These are phyloP conservation scores for Nepenthes gracilis DNA, from an alignment of 148 eudicot genomes.

Conservation along the genomic window DNA sequence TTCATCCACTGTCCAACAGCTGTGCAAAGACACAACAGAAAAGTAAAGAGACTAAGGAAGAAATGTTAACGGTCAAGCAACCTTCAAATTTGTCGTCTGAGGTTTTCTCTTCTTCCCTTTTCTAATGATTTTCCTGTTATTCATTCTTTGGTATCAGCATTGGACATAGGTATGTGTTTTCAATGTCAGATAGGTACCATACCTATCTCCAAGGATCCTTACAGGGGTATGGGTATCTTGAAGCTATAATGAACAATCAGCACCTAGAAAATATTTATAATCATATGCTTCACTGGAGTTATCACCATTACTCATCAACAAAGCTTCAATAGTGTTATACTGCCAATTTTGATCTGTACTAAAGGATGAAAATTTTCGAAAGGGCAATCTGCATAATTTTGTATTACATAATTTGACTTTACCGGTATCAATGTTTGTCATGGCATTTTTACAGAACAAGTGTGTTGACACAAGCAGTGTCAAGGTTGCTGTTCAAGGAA, in stretches of 20 bases:
- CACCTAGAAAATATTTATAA: too few relatives aligned
- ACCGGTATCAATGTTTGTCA: too few relatives aligned
- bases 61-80: slow-evolving; percentile 17
- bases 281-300: too few relatives aligned
- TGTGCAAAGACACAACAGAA: slow-evolving; percentile 13
- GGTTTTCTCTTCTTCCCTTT: slow-evolving; percentile 16
- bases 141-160: neutral
- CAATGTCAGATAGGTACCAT: too few relatives aligned
- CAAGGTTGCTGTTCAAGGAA: slow-evolving; percentile 21
- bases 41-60: slow-evolving; percentile 29
- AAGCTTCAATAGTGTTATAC: too few relatives aligned
- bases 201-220: too few relatives aligned
- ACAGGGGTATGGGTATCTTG: too few relatives aligned
- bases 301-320: too few relatives aligned
- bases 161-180: too few relatives aligned
- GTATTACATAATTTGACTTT: neutral
- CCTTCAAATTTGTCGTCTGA: slow-evolving; percentile 19
- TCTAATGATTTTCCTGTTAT: neutral
- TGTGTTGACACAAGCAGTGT: slow-evolving; percentile 18
- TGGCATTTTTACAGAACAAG: slow-evolving; percentile 24
- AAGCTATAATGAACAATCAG: too few relatives aligned
- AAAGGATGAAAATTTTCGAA: too few relatives aligned
- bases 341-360: too few relatives aligned
- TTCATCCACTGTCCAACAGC: slow-evolving; percentile 32
- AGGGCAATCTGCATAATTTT: neutral